phyloP scores from a whole-genome alignment of 2,329 filamentous ascomycete genomes.

The Colletotrichum camelliae region DNA sequence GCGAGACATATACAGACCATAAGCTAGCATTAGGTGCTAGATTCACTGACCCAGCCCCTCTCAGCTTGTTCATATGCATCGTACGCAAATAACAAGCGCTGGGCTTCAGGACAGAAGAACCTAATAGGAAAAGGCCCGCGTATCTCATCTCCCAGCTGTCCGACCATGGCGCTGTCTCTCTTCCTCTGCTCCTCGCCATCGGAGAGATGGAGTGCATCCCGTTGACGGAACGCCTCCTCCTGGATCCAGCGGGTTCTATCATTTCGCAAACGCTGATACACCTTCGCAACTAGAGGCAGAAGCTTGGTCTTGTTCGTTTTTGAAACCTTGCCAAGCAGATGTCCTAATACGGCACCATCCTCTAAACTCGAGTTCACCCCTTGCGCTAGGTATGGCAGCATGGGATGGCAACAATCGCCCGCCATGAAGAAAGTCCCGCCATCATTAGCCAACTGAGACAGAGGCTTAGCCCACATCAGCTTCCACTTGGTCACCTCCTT shows the following conservation, averaged over 20 bases:
- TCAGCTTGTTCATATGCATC: conserved; percentile 15
- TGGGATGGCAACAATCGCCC: conserved; percentile 50
- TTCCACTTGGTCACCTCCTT: conserved; percentile 50
- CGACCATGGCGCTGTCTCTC: background rate
- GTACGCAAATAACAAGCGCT: conserved; percentile 2
- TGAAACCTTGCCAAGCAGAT: background rate
- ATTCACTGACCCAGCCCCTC: conserved; percentile 20
- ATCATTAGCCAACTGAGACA: conserved; percentile 44
- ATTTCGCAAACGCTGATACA: conserved; percentile 8
- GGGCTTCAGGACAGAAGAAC: conserved; percentile 8
- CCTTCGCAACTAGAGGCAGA: background rate
- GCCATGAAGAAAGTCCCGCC: conserved; percentile 43
- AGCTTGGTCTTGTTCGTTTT: background rate
- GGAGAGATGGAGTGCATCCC: background rate
- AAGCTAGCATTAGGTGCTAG: background rate
- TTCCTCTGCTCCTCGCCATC: conserved; percentile 1
- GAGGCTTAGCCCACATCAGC: conserved; percentile 43
- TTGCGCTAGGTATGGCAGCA: conserved; percentile 53
- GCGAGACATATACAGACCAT: background rate
- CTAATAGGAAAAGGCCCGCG: background rate
- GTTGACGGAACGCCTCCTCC: conserved; percentile 5
- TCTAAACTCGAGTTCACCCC: conserved; percentile 33
- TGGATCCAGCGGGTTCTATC: conserved; percentile 5
- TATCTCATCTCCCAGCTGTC: background rate
- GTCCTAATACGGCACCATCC: conserved; percentile 15